Percentiles rank a stretch among this genome's conserved stretches.
Evolutionary conservation across 805 yeast species (phyloP).

Genomic region (Sungouiozyma intestinalis): DNA sequence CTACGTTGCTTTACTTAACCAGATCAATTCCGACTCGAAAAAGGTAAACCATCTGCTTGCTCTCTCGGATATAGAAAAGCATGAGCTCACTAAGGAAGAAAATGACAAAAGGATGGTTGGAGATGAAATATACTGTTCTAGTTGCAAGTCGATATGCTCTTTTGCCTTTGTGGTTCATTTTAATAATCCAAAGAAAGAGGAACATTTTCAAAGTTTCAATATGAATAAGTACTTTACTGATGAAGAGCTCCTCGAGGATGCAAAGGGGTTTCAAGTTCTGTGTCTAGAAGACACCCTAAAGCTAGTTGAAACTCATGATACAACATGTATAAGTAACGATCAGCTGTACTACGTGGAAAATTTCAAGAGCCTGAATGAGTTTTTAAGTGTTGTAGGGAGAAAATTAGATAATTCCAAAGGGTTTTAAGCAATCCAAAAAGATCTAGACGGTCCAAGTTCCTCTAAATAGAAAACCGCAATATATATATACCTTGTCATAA

Average conservation of each 20-base stretch:
- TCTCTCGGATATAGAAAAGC: background rate
- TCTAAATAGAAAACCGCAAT: no score
- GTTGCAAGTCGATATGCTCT: constrained; percentile 32
- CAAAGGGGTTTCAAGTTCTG: background rate
- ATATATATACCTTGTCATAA: no score
- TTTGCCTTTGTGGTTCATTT: constrained; percentile 22
- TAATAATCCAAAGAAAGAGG: background rate
- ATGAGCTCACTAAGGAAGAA: background rate
- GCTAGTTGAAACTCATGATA: background rate
- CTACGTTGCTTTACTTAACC: constrained; percentile 11
- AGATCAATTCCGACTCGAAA: constrained; percentile 4
- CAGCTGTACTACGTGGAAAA: constrained; percentile 12
- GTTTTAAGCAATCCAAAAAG: no score
- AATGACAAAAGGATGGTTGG: constrained; percentile 12
- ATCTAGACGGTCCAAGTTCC: no score
- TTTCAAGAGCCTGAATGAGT: constrained; percentile 10
- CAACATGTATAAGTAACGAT: constrained; percentile 8
- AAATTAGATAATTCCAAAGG: background rate
- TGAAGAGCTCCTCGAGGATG: background rate
- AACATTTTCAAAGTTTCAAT: background rate
- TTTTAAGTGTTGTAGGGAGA: constrained; percentile 8
- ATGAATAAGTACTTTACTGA: background rate
- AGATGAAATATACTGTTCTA: constrained; percentile 26
- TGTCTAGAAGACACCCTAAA: background rate
- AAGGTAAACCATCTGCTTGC: background rate